Evolutionary conservation across 2,329 filamentous ascomycete genomes (phyloP).

Genomic region (Claviceps sp.): DNA sequence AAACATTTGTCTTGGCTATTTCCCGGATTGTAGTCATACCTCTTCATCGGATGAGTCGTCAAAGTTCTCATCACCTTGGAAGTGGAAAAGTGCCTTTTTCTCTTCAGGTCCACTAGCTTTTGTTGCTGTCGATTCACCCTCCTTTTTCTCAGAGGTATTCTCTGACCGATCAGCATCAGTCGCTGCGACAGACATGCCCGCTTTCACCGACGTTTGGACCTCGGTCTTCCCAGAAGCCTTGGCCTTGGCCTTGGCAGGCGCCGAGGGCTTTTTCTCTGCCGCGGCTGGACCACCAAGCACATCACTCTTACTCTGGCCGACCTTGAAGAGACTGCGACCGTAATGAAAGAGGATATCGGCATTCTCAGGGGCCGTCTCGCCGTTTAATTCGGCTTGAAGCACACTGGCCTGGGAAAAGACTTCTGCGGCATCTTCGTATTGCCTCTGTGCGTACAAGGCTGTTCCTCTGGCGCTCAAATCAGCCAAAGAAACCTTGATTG

Average conservation of each 20-base stretch:
- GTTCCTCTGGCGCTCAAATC: constrained; percentile 71
- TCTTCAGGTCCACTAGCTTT: constrained; percentile 19
- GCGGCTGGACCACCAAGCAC: constrained; percentile 74
- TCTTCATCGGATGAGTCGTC: constrained; percentile 69
- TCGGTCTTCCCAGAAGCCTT: constrained; percentile 27
- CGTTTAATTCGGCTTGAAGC: constrained; percentile 81
- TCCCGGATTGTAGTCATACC: constrained; percentile 22
- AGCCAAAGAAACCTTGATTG: constrained; percentile 52
- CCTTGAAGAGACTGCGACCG: constrained; percentile 83
- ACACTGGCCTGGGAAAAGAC: constrained; percentile 80
- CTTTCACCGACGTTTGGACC: constrained; percentile 30
- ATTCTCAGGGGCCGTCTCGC: constrained; percentile 81
- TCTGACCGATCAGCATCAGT: constrained; percentile 28
- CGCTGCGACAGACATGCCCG: constrained; percentile 30
- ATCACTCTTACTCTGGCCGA: constrained; percentile 88
- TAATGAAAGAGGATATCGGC: constrained; percentile 92
- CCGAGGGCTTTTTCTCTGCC: constrained; percentile 33
- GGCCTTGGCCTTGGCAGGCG: constrained; percentile 20
- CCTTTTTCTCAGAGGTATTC: constrained; percentile 21
- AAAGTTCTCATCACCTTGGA: constrained; percentile 89
- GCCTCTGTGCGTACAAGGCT: constrained; percentile 77
- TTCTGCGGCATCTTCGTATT: constrained; percentile 76
- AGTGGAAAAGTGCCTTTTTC: constrained; percentile 78
- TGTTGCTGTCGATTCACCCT: constrained; percentile 22
- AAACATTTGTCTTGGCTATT: neutral